Conservation (phyloP, 2,329 filamentous ascomycete species). For the Aspergillus calidoustus region DNA sequence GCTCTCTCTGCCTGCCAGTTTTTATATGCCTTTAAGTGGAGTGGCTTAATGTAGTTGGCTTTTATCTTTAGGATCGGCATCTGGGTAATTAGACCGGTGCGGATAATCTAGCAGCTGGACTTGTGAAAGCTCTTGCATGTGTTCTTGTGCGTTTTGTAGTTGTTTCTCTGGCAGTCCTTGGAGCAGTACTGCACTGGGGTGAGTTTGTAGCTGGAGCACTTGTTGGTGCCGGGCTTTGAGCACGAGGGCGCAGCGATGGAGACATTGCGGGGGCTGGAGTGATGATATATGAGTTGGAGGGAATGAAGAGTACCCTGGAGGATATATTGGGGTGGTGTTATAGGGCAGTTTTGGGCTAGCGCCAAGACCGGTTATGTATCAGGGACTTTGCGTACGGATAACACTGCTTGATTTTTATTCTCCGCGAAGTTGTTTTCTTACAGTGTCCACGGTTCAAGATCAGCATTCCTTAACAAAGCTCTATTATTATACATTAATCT, state of each 20-base stretch:
- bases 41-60: conserved; percentile 16
- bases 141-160: conserved; percentile 9
- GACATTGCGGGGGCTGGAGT: neutral
- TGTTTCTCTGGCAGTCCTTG: conserved; percentile 6
- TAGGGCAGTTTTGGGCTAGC: too few relatives aligned
- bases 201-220: conserved; percentile 6
- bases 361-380: too few relatives aligned
- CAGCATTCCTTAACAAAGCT: neutral
- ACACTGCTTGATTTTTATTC: neutral
- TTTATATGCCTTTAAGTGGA: conserved; percentile 6
- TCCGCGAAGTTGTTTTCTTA: neutral
- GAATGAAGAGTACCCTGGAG: neutral
- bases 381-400: too few relatives aligned
- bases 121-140: neutral
- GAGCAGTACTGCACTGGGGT: conserved; percentile 9
- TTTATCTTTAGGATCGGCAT: conserved; percentile 1
- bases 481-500: neutral
- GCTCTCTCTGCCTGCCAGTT: conserved; percentile 10
- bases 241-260: neutral
- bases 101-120: conserved; percentile 16
- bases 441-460: too few relatives aligned
- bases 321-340: neutral
- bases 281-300: too few relatives aligned
- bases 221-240: conserved; percentile 5
- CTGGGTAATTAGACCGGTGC: neutral